phyloP scores from a whole-genome alignment of 768 basidiomycete genomes.

The Psilocybe tampanensis region DNA sequence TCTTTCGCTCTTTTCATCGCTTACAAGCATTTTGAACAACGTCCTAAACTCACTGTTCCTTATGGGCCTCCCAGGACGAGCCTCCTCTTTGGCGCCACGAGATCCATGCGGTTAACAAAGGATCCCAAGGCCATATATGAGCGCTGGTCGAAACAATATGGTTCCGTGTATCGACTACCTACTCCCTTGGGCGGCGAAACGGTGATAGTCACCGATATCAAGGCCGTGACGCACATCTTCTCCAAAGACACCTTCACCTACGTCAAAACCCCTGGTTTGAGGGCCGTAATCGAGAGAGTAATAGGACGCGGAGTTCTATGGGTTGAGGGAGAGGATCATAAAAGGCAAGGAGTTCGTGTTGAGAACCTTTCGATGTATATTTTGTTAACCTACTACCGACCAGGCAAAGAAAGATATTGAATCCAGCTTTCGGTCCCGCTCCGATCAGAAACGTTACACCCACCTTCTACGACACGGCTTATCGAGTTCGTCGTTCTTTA shows the following conservation, averaged over 20 bases:
- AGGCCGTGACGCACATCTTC: slow-evolving; percentile 25
- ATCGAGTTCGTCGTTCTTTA: slow-evolving; percentile 10
- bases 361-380: not conserved
- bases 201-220: slow-evolving; percentile 28
- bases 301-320: slow-evolving; percentile 41
- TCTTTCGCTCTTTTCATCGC: not conserved
- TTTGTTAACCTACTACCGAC: not conserved
- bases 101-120: slow-evolving; percentile 5
- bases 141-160: slow-evolving; percentile 27
- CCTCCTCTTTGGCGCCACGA: slow-evolving; percentile 5
- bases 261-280: slow-evolving; percentile 23
- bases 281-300: slow-evolving; percentile 24
- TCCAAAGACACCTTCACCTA: slow-evolving; percentile 30
- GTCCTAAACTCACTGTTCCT: slow-evolving; percentile 3
- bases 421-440: slow-evolving; percentile 15
- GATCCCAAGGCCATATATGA: slow-evolving; percentile 23
- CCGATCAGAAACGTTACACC: slow-evolving; percentile 7
- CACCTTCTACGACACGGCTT: slow-evolving; percentile 11
- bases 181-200: slow-evolving; percentile 20
- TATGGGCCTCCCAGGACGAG: slow-evolving; percentile 14
- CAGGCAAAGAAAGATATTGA: slow-evolving; percentile 18
- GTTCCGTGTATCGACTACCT: slow-evolving; percentile 19
- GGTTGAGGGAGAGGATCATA: slow-evolving; percentile 46
- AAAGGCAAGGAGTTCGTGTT: slow-evolving; percentile 27
- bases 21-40: not conserved